Base-by-base conservation (phyloP, 148 eudicot species). In the Silene conica region DNA sequence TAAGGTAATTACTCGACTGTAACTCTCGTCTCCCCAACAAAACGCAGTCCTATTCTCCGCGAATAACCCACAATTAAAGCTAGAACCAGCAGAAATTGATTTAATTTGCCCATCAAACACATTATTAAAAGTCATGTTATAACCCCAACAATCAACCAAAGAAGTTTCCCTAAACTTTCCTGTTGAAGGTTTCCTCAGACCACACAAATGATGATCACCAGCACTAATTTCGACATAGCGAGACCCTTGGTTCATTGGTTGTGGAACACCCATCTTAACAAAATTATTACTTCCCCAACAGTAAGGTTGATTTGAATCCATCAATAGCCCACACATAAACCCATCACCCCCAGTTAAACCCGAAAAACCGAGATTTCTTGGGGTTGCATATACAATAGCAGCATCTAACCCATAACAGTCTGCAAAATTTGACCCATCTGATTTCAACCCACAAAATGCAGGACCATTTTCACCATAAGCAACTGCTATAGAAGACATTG, bases 131-230 rank as follows among this genome's bases (percentile, higher is more conserved):
- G 97, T 95, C 96, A 95, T 95, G 79, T 95, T 95, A 80, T 90
- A 95, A 4, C 98, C 98, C 98, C 98, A 95, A 73, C 98, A 95
- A 77, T 95, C 98, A 41, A 95, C 89, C 19, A 92, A 74, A 0
- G 96, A 87, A 26, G 77, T 73, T 70, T 89, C 82, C 76, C 97
- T 83, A 26, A 67, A 80, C 45, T 50, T 80, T 15, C 93, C 92
- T 34, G 41, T 85, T 43, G 87, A 81, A 65, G 92, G 88, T 64
- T 82, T 87, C 50, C 97, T 86, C 72, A 95, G 75, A 3, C 88
- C 98, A 76, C 98, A 95, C 43, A 95, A 77, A 83, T 95, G 98
- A 76, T 92, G 80, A 67, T 95, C 98, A n/a, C 98, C 98, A 1
- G 98, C 98, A 79, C 93, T 90, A 52, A 95, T 86, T 67, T 95